phyloP scores from a whole-genome alignment of 2,329 filamentous ascomycete genomes.

The Cladosporium sp. region DNA sequence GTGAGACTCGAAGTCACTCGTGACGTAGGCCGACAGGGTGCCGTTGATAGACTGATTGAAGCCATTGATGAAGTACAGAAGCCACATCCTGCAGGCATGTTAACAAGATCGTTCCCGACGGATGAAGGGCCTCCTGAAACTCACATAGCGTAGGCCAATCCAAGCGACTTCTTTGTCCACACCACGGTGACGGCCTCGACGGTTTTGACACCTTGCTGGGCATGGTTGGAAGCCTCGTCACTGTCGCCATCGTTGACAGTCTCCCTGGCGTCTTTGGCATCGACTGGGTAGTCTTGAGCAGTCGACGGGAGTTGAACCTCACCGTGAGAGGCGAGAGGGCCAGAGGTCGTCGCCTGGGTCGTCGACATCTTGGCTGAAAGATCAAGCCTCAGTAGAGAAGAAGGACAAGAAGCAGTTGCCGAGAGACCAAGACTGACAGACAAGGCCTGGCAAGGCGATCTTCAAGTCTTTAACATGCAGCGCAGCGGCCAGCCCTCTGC shows the following conservation, averaged over 20 bases:
- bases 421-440: background rate
- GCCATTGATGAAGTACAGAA: constrained; percentile 7
- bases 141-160: constrained; percentile 36
- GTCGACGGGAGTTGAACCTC: background rate
- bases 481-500: background rate
- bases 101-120: background rate
- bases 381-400: background rate
- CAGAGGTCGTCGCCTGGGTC: background rate
- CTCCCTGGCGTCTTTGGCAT: background rate
- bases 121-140: constrained; percentile 8
- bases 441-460: constrained; percentile 7
- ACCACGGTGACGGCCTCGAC: constrained; percentile 38
- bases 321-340: background rate
- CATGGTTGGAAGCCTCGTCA: background rate
- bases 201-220: constrained; percentile 33
- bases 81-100: constrained; percentile 3
- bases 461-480: constrained; percentile 7
- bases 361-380: constrained; percentile 8
- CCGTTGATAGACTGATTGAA: constrained; percentile 6
- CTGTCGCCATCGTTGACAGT: background rate
- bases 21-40: constrained; percentile 29
- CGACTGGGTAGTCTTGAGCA: background rate
- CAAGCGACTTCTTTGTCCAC: constrained; percentile 36
- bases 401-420: constrained; percentile 4
- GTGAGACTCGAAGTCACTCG: constrained; percentile 49